A percentile compares a stretch with the other conserved stretches of the same genome.
phyloP scores from a whole-genome alignment of 345 rosid species.

The Turnera subulata region DNA sequence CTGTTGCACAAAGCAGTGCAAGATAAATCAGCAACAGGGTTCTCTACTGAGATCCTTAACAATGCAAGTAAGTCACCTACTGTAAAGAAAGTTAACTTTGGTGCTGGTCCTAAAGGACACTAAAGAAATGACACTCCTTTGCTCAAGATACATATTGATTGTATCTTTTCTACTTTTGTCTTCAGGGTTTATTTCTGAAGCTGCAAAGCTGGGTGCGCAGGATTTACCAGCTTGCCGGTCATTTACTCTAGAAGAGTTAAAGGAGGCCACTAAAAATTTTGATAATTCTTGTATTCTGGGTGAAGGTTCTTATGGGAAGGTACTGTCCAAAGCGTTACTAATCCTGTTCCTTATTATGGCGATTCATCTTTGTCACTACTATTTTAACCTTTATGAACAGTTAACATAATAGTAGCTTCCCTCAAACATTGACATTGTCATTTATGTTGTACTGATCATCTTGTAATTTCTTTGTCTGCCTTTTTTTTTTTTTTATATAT shows the following conservation, averaged over 20 bases:
- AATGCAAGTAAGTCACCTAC: conserved; percentile 49
- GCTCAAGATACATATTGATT: background rate
- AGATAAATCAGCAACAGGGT: conserved; percentile 39
- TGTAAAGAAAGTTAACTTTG: background rate
- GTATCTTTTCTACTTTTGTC: conserved; percentile 2
- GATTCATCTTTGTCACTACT: too few relatives aligned
- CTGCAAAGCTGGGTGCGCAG: conserved; percentile 27
- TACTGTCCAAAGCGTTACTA: conserved; percentile 19
- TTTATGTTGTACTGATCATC: background rate
- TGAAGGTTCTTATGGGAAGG: conserved; percentile 46
- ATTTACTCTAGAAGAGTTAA: conserved; percentile 38
- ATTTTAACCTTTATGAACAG: too few relatives aligned
- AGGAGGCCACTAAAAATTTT: conserved; percentile 43
- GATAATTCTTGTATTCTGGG: conserved; percentile 32
- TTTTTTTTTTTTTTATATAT: too few relatives aligned
- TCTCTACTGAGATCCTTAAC: conserved; percentile 49
- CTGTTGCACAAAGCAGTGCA: conserved; percentile 42
- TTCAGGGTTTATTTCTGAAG: conserved; percentile 34
- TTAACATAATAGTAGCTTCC: too few relatives aligned
- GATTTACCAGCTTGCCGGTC: conserved; percentile 35
- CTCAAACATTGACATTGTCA: too few relatives aligned
- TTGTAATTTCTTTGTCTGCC: background rate
- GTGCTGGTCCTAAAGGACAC: too few relatives aligned
- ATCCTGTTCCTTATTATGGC: too few relatives aligned
- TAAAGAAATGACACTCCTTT: too few relatives aligned